Base-by-base conservation (phyloP, 176 grass and related monocot genomes). In the Otatea glauca region DNA sequence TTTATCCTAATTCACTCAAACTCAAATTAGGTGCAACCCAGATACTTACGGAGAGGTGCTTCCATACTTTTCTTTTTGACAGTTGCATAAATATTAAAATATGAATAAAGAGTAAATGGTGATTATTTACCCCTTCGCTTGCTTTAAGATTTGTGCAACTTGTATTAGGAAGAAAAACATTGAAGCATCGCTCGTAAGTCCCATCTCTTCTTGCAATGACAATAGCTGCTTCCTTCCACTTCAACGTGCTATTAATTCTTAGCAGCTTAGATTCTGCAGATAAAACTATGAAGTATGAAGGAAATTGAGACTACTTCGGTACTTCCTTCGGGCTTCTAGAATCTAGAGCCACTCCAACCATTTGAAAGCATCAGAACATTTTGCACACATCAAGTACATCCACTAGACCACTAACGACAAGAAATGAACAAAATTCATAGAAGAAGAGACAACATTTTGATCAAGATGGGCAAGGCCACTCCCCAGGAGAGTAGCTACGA, bases 391-490 rank as follows among this genome's bases (percentile, higher is more conserved):
- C 72, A 64, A 80, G 14, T 58, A 16, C 50, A 16, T 49, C 18
- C 34, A 14, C n/a, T n/a, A n/a, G n/a, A n/a, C n/a, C n/a, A n/a
- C 1, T 65, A 77, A 47, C 77, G 44, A 64, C 42, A 70, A 37
- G 71, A 54, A 62, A 20, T 25, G 60, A 48, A 48, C 45, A 23
- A 63, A 59, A 63, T 44, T 8, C 35, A 42, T 25, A 66, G 59
- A 91, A 72, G 72, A 82, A 50, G 38, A 20, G 71, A 88, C 75
- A 59, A 79, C 79, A 78, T 68, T 59, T 24, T 34, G 67, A 83
- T 83, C 74, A 73, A 86, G 67, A 78, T 82, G 56, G 73, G 24
- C 38, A 82, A 39, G 37, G 29, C 32, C 60, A 38, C 14, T 73
- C 53, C 24, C 16, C 7, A 41, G 21, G 75, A 85, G 60, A 47